A percentile compares a stretch with the other conserved stretches of the same genome.
These are phyloP conservation scores for Auricularia sp. DNA, from an alignment of 768 basidiomycete genomes.

Conservation along the genomic window DNA sequence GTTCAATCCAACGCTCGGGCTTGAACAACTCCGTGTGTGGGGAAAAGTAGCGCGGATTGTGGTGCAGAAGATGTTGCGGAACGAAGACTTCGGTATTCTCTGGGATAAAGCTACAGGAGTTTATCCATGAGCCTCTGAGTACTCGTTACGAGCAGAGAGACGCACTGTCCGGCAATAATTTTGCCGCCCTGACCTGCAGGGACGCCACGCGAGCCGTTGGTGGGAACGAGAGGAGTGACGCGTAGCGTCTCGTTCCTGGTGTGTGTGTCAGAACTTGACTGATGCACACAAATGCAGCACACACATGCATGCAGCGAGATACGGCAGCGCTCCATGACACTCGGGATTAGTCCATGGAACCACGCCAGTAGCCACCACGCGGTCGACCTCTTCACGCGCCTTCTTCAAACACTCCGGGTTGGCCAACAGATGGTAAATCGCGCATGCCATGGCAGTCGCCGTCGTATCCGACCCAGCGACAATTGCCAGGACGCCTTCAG, in stretches of 20 bases:
- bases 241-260: constrained; percentile 41
- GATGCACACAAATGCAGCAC: not conserved
- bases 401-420: constrained; percentile 5
- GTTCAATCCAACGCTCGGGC: constrained; percentile 28
- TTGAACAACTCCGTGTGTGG: constrained; percentile 34
- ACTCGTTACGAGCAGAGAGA: not conserved
- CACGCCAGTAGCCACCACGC: not conserved
- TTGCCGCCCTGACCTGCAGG: constrained; percentile 27
- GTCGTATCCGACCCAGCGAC: constrained; percentile 11
- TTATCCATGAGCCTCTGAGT: too few relatives aligned
- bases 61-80: constrained; percentile 34
- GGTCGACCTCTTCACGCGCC: constrained; percentile 7
- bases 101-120: constrained; percentile 29
- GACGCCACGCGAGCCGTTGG: constrained; percentile 34
- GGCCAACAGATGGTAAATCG: constrained; percentile 6
- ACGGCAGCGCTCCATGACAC: not conserved
- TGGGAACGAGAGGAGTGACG: constrained; percentile 38
- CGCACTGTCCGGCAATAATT: constrained; percentile 32
- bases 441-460: constrained; percentile 22
- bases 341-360: not conserved
- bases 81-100: constrained; percentile 35
- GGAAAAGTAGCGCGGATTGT: constrained; percentile 37
- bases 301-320: constrained; percentile 5
- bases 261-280: not conserved
- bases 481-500: not conserved